Evolutionary conservation across 768 basidiomycete genomes (phyloP), one percentile per base, ranked within the genome.

Genomic region (Termitomyces sp.): DNA sequence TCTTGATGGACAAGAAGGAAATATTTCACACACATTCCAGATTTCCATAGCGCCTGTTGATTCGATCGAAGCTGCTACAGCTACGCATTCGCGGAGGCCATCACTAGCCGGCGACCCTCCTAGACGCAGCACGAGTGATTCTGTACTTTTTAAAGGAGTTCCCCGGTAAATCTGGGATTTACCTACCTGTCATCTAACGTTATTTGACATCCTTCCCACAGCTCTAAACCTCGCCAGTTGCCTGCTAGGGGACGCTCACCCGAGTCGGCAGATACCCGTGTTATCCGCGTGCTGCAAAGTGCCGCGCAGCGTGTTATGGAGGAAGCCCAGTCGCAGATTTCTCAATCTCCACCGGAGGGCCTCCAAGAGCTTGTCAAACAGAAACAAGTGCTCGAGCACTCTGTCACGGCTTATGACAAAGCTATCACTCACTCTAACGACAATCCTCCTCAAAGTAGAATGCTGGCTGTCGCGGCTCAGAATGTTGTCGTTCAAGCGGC

Each of bases 401-500:
- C 91, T 3, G 87, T 90, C 15, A 79, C 87, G 62, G 91, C 90
- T 15, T 84, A 91, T 63, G 87, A 90, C 68, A 80, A 82, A 58
- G 89, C 85, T 55, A 77, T 85, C 45, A 34, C 61, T 5, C 57
- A 41, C 31, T 79, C 80, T 24, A 84, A 82, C 34, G 78, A 81
- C 45, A 80, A 74, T 48, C 77, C 77, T 51, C 65, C 77, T 39
- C 79, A 81, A 60, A 77, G 75, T 72, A 70, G 85, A 66, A 70
- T 82, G 65, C 77, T 92, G 58, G 88, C 87, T 5, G 84, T 83
- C 13, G 90, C 90, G 4, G 90, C 89, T 18, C 88, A 90, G 64
- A 85, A 90, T 58, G 86, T 92, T 56, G 91, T 93, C 47, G 77
- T 90, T 34, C 85, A 89, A 65, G 91, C 91, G 28, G 90, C 91